phyloP scores from a whole-genome alignment of 345 rosid genomes.

The Camelina hispida region DNA sequence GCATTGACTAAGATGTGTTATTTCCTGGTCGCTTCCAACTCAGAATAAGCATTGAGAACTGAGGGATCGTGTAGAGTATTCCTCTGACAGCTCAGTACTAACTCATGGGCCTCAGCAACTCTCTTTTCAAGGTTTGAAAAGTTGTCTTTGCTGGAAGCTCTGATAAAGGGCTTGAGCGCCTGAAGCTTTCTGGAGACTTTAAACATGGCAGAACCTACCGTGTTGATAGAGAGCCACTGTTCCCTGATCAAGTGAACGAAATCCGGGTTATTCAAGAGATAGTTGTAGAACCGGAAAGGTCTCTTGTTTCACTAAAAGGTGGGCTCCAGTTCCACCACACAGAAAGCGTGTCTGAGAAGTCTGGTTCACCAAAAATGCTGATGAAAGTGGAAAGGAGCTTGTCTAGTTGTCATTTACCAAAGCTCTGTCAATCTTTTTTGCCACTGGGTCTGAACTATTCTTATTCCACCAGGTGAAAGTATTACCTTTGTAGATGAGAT shows the following conservation, averaged over 20 bases:
- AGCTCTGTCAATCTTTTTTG: neutral
- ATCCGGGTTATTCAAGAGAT: fast-evolving
- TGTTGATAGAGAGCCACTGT: neutral
- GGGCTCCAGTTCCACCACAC: no score
- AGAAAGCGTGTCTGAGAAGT: neutral
- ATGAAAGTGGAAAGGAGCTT: fast-evolving
- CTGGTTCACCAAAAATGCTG: neutral
- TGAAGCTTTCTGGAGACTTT: neutral
- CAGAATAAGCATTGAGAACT: neutral
- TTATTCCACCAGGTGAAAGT: neutral
- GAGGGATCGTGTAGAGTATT: neutral
- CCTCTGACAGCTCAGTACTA: fast-evolving
- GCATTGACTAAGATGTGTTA: neutral
- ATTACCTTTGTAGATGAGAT: neutral
- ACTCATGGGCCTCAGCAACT: neutral
- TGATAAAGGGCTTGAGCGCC: fast-evolving
- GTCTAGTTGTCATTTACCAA: neutral
- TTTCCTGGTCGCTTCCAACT: neutral
- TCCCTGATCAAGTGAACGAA: neutral
- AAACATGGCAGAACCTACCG: neutral
- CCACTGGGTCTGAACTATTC: fast-evolving
- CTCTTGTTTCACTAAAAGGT: no score
- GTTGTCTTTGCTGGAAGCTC: neutral
- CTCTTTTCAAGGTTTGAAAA: neutral
- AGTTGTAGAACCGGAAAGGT: neutral